Base-by-base conservation (phyloP, 805 yeast species). In the Ogataea angusta region DNA sequence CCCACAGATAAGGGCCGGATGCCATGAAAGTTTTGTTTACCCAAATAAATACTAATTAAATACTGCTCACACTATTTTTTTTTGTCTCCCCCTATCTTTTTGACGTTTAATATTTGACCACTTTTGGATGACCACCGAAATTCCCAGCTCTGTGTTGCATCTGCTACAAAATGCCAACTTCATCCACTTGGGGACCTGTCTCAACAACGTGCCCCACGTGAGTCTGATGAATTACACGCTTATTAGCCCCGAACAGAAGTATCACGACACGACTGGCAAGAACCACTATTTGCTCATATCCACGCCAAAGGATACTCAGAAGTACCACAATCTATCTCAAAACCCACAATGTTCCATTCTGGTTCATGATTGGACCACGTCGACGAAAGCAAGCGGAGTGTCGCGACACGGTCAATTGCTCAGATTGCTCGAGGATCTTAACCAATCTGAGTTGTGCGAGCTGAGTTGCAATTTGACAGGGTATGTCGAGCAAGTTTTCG, bases 211-310 rank as follows among this genome's bases (percentile, higher is more conserved):
- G 32, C 98, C 98, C 5, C 93, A 90, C 46, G 95, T 89, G 3
- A 77, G 93, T 14, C 70, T 91, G 48, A 91, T 91, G 98, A 91
- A 87, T 64, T 91, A 86, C 63, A 80, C 90, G 4, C 86, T 80
- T 58, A 63, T 82, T 15, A 67, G 71, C 5, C 59, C 72, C 5
- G 55, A 59, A 13, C 62, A 67, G 18, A 55, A 67, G 0, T 70
- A 49, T 48, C 30, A 40, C 26, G 22, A 33, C 0, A 43, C 44
- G 29, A 33, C 48, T 7, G 35, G 38, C 3, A 48, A 5, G 43
- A 63, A 60, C 10, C 69, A 69, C 28, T 73, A 70, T 49, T 76
- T 89, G 35, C 76, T 91, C 13, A 68, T 90, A 42, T 79, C 95
- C 2, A 80, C 95, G 1, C 80, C 81, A 2, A 75, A 73, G 43